Evolutionary conservation across 345 rosid species (phyloP).

Genomic region (Raphanus raphanistrum): DNA sequence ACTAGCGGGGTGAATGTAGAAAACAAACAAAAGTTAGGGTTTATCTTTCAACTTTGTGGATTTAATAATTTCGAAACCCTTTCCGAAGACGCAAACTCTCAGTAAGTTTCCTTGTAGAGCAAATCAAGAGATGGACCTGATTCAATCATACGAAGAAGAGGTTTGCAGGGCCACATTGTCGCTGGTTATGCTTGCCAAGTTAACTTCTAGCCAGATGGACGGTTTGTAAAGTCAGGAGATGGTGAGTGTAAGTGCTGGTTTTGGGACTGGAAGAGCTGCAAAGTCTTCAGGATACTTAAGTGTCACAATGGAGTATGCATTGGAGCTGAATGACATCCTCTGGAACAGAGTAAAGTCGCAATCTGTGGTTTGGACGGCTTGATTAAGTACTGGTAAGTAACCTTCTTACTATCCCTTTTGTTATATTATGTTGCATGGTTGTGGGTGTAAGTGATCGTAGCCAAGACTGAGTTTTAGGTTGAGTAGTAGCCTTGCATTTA

Average conservation of each 20-base stretch:
- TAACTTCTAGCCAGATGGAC: slow-evolving; percentile 95
- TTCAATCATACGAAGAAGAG: too few species aligned
- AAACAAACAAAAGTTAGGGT: too few species aligned
- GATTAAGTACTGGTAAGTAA: slow-evolving; percentile 89
- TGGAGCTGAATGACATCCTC: slow-evolving; percentile 92
- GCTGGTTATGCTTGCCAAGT: slow-evolving; percentile 47
- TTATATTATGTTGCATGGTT: background rate
- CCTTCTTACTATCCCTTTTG: background rate
- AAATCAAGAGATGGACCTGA: too few species aligned
- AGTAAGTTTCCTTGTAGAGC: too few species aligned
- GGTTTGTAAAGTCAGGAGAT: slow-evolving; percentile 99
- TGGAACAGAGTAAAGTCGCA: slow-evolving; percentile 97
- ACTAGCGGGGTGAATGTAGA: too few species aligned
- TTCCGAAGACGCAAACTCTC: too few species aligned
- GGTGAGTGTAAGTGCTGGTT: slow-evolving; percentile 99
- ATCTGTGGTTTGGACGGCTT: slow-evolving; percentile 99
- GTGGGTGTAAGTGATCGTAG: background rate
- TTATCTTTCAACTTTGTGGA: too few species aligned
- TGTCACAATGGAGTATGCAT: slow-evolving; percentile 94
- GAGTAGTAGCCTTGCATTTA: background rate
- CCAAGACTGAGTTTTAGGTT: background rate
- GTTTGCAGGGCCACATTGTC: too few species aligned
- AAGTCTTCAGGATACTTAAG: slow-evolving; percentile 83
- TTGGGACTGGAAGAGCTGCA: slow-evolving; percentile 99
- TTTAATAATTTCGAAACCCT: too few species aligned